Percentiles rank a stretch among this genome's conserved stretches.
Evolutionary conservation across 345 rosid species (phyloP).

Genomic region (Zanthoxylum bungeanum): DNA sequence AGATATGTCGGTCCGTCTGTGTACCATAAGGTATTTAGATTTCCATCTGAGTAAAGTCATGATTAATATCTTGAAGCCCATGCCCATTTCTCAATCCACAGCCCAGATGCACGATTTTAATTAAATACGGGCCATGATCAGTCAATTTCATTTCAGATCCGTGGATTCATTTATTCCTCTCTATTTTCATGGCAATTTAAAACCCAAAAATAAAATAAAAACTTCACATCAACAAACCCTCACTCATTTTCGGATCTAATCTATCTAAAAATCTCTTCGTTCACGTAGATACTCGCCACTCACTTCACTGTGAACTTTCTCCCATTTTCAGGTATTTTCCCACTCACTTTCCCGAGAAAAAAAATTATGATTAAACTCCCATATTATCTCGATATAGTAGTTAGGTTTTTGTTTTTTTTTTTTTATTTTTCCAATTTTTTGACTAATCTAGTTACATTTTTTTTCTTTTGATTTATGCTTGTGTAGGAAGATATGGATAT

Average conservation of each 20-base stretch:
- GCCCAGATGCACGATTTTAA: conserved; percentile 4
- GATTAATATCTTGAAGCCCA: background rate
- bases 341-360: background rate
- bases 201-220: background rate
- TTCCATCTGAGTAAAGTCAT: no score
- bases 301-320: conserved; percentile 11
- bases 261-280: no score
- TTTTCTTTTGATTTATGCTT: background rate
- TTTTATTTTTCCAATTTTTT: background rate
- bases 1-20: no score
- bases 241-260: no score
- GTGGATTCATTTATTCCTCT: conserved; percentile 30
- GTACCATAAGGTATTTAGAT: no score
- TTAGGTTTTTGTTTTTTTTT: background rate
- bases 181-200: conserved; percentile 16
- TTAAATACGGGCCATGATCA: conserved; percentile 16
- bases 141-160: conserved; percentile 44
- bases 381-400: background rate
- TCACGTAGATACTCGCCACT: no score
- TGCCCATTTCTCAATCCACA: background rate
- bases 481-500: conserved; percentile 15
- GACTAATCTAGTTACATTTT: background rate
- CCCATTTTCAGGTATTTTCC: conserved; percentile 19
- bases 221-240: no score
- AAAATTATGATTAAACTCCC: background rate